Evolutionary conservation across 208 protist species (phyloP), one percentile per base, ranked within the genome.

Genomic region (Trypanosoma brucei): DNA sequence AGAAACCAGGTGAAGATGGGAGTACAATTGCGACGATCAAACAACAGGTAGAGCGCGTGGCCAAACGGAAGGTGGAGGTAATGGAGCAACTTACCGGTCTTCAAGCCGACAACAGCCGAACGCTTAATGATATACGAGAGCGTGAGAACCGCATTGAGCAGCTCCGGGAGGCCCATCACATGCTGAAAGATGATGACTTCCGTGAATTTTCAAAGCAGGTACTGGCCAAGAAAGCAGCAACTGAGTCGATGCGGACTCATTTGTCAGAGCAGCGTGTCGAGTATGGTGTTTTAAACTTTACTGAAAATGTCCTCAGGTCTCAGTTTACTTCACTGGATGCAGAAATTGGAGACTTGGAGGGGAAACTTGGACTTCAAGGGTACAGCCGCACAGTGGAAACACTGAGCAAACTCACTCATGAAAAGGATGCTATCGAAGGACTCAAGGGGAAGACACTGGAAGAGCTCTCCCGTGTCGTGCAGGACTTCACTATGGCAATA

Each of bases 371-470:
- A 8, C 37, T 93, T 48, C 89, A 87, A 57, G 89, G 89, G 30
- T 95, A 94, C 80, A 89, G 80, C 61, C 81, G 78, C 55, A 88
- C 88, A 42, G 72, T 90, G 51, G 83, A 94, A 68, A 66, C 76
- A n/a, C 72, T 96, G 8, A 83, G 75, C 38, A 81, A 87, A 74
- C 77, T 96, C 42, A 86, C 83, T 3, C 70, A 80, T 38, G 83
- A 96, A 76, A 91, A 91, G 68, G 78, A 94, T 61, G 75, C 78
- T 4, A 78, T 94, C 37, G 88, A 96, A 68, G 84, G 86, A 74
- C 55, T 92, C 9, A 96, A 96, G 72, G 86, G 87, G 31, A 89
- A 91, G 67, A 96, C 87, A 34, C 70, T 96, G 3, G 87, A 96
- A 62, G 83, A 96, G 73, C 84, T 96, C 42, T 91, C 91, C 38